Evolutionary conservation across 164 flowering plant genomes (phyloP).

Genomic region (Piper betle): DNA sequence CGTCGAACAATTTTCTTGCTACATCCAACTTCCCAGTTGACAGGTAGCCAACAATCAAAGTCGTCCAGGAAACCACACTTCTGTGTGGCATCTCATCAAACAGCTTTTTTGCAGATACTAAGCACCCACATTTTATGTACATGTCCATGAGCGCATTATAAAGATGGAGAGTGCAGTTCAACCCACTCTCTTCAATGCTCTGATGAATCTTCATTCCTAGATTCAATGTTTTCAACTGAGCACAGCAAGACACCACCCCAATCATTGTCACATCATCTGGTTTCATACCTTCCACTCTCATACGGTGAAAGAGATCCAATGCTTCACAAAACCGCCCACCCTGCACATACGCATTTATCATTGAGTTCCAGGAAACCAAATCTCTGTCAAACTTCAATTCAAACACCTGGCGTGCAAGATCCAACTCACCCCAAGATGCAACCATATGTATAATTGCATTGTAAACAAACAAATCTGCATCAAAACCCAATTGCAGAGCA

Average conservation of each 20-base stretch:
- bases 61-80: constrained; percentile 51
- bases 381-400: constrained; percentile 43
- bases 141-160: constrained; percentile 55
- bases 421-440: constrained; percentile 31
- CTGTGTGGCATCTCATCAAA: constrained; percentile 40
- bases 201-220: constrained; percentile 35
- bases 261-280: constrained; percentile 71
- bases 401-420: constrained; percentile 35
- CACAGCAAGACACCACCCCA: constrained; percentile 38
- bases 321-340: constrained; percentile 28
- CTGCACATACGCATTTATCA: constrained; percentile 58
- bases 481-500: constrained; percentile 38
- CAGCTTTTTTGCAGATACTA: constrained; percentile 29
- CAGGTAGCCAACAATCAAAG: constrained; percentile 46
- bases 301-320: constrained; percentile 23
- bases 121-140: constrained; percentile 55
- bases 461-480: constrained; percentile 24
- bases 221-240: constrained; percentile 33
- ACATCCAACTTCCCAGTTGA: constrained; percentile 28
- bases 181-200: constrained; percentile 18
- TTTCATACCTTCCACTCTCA: constrained; percentile 26
- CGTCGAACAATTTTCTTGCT: constrained; percentile 38
- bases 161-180: constrained; percentile 29
- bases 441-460: constrained; percentile 37
- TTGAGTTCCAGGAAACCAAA: constrained; percentile 66